These are phyloP conservation scores for Taphrina flavorubra DNA, from an alignment of 1,139 yeast species.

Conservation along the genomic window DNA sequence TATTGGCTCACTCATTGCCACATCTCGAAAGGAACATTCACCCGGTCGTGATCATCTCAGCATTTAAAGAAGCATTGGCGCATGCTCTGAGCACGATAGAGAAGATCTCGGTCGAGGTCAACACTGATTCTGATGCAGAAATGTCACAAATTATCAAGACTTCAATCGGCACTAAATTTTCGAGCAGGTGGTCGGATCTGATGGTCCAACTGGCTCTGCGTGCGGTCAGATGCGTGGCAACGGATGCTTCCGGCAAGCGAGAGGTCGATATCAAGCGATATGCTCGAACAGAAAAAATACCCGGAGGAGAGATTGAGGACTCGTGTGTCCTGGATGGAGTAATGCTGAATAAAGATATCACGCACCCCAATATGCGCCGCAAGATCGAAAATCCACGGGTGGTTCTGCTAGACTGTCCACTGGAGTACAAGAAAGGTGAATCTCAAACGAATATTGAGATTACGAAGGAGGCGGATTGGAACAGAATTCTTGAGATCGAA, in stretches of 20 bases:
- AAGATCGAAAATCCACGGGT: constrained; percentile 85
- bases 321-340: constrained; percentile 88
- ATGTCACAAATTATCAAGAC: constrained; percentile 87
- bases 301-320: constrained; percentile 96
- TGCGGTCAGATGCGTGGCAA: constrained; percentile 83
- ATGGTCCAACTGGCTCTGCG: constrained; percentile 89
- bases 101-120: constrained; percentile 82
- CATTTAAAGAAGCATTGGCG: constrained; percentile 84
- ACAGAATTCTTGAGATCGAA: constrained; percentile 90
- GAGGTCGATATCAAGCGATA: constrained; percentile 94
- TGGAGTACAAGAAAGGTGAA: constrained; percentile 98
- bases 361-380: constrained; percentile 97
- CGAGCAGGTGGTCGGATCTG: constrained; percentile 85
- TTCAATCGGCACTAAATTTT: constrained; percentile 94
- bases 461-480: constrained; percentile 96
- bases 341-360: constrained; percentile 91
- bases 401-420: constrained; percentile 89
- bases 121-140: constrained; percentile 79
- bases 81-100: constrained; percentile 91
- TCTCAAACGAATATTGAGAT: constrained; percentile 98
- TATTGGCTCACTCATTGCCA: constrained; percentile 92
- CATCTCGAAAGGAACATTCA: constrained; percentile 91
- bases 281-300: constrained; percentile 90
- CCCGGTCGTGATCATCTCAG: constrained; percentile 94
- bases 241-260: constrained; percentile 67